Base-by-base conservation (phyloP, 352 stramenopile genomes). In the Globisporangium nodosum region DNA sequence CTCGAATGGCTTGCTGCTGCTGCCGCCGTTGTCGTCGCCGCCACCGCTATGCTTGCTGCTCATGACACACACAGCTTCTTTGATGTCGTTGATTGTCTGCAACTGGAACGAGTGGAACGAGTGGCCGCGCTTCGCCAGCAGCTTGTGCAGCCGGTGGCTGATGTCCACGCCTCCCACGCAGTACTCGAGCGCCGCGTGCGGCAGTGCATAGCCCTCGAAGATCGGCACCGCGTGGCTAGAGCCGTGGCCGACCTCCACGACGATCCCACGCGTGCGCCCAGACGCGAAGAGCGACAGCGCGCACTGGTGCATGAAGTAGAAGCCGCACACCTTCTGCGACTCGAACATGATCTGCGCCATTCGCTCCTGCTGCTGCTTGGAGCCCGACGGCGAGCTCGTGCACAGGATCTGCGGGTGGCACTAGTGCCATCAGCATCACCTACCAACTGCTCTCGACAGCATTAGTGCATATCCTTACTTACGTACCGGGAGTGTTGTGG, bases 321-420 rank as follows among this genome's bases (percentile, higher is more conserved):
- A 91, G 5, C 84, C 89, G 45, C 83, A 78, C 0, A 73, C 80
- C 37, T 88, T 91, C 43, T 90, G 81, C 6, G 77, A 85, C 65
- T 96, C 85, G 53, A 96, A 96, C 74, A 96, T 81, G 48, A 96
- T 68, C 70, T 94, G 83, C 9, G 87, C 81, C 73, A 88, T 90
- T 52, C 74, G 71, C 58, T 90, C 79, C 51, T 89, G 75, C 61
- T 94, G 83, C 50, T 85, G 73, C 69, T 81, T 87, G 12, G 76
- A 57, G 12, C 69, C 76, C 3, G 69, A 52, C 0, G 81, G 68
- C 3, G 84, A 87, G 53, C 70, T 88, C 31, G 85, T 89, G 55
- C 73, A 85, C 30, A 95, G 62, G 31, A 90, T 76, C 74, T 87
- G 68, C 12, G 5, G 20, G 3, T 3, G 37, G 37, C 21, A 24